Evolutionary conservation across 2,329 filamentous ascomycete species (phyloP), one percentile per base, ranked within the genome.

Genomic region (Pezicula rhizophila): DNA sequence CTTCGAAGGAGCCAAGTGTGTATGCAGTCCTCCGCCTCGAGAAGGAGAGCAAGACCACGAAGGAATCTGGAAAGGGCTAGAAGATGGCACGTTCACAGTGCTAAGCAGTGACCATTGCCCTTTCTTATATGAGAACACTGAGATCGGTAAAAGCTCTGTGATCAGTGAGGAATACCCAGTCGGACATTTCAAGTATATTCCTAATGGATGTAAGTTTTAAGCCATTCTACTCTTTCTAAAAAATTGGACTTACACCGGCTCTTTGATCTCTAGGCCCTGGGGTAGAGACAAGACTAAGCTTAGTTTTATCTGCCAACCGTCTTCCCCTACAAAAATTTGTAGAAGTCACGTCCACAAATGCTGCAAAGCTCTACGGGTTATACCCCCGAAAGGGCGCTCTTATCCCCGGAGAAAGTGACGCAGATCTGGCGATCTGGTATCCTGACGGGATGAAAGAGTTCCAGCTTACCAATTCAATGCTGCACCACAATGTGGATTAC

Each of bases 401-500:
- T 55, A 59, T 77, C 2, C 74, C 76, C 3, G 77, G 76, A 0
- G 62, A 73, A 31, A 60, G 58, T 42, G 78, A 82, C 61, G 78
- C 78, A 1, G 78, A 82, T 61, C 60, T 82, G 33, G 74, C 75
- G 10, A 71, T 81, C 17, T 82, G 78, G 77, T 77, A 80, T 60
- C 76, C 76, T 1, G 64, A 71, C 10, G 68, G 64, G 2, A 64
- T 72, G 55, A 60, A 72, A 15, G 62, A 67, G 11, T 71, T 78
- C 52, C 62, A 57, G 18, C 51, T 79, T 48, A 75, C 64, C 37
- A 80, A 82, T 56, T 66, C 67, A 7, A 74, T 75, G 64, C 60
- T 84, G 53, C 79, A 84, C 61, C 80, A 84, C 59, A 71, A 78
- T 51, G 74, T 80, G 2, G 79, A 84, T 57, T 82, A 84, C 57